Conservation (phyloP, 768 basidiomycete genomes). For the Serpula lacrymans region DNA sequence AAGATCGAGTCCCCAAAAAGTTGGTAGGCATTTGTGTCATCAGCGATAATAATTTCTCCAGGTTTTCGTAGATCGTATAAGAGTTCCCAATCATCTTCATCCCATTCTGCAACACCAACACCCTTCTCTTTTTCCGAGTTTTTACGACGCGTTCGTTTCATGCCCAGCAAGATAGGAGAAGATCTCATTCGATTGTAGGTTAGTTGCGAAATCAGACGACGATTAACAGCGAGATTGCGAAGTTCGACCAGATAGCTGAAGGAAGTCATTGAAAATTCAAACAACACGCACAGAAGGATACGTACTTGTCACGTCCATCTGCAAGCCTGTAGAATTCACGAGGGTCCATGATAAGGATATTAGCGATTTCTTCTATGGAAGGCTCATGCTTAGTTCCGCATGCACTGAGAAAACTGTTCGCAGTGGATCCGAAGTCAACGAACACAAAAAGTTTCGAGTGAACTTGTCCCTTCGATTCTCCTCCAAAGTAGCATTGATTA, state of each 20-base stretch:
- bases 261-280: not conserved
- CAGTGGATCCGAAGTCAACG: conserved; percentile 80
- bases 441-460: conserved; percentile 84
- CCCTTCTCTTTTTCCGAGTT: conserved; percentile 19
- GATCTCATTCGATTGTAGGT: conserved; percentile 60
- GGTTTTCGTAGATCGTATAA: conserved; percentile 71
- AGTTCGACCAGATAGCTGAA: conserved; percentile 79
- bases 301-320: conserved; percentile 67
- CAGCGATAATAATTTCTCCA: conserved; percentile 74
- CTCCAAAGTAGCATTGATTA: conserved; percentile 66
- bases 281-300: conserved; percentile 1
- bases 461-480: conserved; percentile 49
- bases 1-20: conserved; percentile 76
- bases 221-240: conserved; percentile 81
- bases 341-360: conserved; percentile 67
- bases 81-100: conserved; percentile 74
- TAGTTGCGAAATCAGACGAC: conserved; percentile 45
- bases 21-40: conserved; percentile 80
- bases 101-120: conserved; percentile 37
- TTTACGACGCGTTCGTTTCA: conserved; percentile 51
- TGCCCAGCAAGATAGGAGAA: conserved; percentile 70
- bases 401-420: conserved; percentile 80
- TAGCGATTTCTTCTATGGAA: conserved; percentile 76
- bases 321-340: conserved; percentile 67
- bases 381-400: conserved; percentile 90